Percentiles rank a stretch among this genome's conserved stretches.
Evolutionary conservation across 345 rosid genomes (phyloP).

Genomic region (Zanthoxylum bungeanum): DNA sequence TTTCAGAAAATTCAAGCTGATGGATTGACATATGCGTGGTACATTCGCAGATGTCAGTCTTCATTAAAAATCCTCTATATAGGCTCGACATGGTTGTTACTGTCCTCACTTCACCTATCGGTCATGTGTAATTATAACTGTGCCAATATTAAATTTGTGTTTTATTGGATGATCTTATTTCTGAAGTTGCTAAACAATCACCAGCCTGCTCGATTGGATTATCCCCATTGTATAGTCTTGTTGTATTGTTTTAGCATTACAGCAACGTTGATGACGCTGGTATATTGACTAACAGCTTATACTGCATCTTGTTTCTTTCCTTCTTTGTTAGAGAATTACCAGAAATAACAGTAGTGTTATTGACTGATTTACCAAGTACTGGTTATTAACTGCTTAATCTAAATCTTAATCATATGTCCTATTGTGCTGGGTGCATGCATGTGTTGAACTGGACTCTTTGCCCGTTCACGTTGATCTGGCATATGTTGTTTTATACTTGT

Average conservation of each 20-base stretch:
- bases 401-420: not conserved
- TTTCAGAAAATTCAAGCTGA: constrained; percentile 8
- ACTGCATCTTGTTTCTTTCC: not conserved
- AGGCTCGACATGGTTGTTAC: not conserved
- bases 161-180: not conserved
- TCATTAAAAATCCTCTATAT: not conserved
- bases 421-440: not conserved
- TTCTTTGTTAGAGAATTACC: not conserved
- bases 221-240: not conserved
- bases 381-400: not conserved
- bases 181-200: not conserved
- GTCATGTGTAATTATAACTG: not conserved
- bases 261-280: not conserved
- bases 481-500: not conserved
- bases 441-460: not conserved
- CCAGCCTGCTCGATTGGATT: not conserved
- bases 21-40: not conserved
- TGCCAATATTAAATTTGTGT: not conserved
- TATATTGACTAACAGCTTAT: not conserved
- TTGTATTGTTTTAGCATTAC: not conserved
- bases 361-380: not conserved
- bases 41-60: not conserved
- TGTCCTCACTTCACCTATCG: not conserved
- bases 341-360: not conserved
- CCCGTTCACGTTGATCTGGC: not conserved